phyloP scores from a whole-genome alignment of 2,329 filamentous ascomycete species.

The Grosmannia clavigera region DNA sequence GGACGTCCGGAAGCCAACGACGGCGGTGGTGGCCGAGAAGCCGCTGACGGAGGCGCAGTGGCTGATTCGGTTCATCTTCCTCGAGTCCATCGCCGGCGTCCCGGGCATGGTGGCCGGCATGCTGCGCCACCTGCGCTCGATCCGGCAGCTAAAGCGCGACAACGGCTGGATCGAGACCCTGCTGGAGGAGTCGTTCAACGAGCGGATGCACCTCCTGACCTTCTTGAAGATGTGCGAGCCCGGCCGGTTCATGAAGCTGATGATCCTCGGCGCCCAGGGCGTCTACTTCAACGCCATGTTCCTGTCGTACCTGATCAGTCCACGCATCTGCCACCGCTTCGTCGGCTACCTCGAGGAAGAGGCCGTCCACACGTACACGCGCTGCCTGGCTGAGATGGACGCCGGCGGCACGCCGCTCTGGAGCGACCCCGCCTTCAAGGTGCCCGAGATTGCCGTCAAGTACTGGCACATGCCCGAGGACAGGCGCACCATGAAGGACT shows the following conservation, averaged over 20 bases:
- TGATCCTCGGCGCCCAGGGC: conserved; percentile 86
- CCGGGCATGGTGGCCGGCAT: conserved; percentile 96
- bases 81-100: conserved; percentile 89
- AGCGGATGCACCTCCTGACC: conserved; percentile 80
- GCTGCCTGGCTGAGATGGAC: conserved; percentile 78
- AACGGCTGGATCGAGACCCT: conserved; percentile 96
- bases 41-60: conserved; percentile 77
- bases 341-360: conserved; percentile 97
- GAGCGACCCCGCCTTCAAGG: conserved; percentile 54
- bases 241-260: conserved; percentile 72
- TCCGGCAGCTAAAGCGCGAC: conserved; percentile 78
- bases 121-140: conserved; percentile 74
- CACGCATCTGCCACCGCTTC: conserved; percentile 83
- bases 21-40: conserved; percentile 37
- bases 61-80: conserved; percentile 77
- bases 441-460: conserved; percentile 77
- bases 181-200: conserved; percentile 82
- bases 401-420: conserved; percentile 73
- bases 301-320: conserved; percentile 73
- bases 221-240: conserved; percentile 76
- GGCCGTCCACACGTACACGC: conserved; percentile 88
- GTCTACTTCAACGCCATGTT: conserved; percentile 97
- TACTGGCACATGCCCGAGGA: conserved; percentile 95
- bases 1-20: conserved; percentile 44
- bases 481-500: conserved; percentile 67